Base-by-base conservation (phyloP, 257 asterid species). In the Capsicum pubescens region DNA sequence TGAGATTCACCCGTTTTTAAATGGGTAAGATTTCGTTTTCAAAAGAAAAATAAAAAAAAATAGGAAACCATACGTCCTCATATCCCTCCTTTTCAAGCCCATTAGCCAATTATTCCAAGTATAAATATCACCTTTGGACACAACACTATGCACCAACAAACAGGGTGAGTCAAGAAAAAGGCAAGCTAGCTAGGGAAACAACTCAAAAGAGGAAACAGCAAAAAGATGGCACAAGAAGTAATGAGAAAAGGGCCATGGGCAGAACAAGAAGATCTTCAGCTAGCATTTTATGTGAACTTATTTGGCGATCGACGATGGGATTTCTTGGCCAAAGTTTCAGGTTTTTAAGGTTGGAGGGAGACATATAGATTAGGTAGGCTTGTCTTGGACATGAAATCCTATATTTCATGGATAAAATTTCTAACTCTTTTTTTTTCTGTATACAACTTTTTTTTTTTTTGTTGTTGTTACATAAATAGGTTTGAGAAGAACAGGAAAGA, bases 401-500 rank as follows among this genome's bases (percentile, higher is more conserved):
- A 69, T 39, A 52, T 69, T 69, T 39, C 32, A 69, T 69, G 3
- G 55, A 69, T 26, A 8, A 7, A 69, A 69, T 0, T 69, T 16
- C 55, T 69, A 8, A 69, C 78, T 15, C 17, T 0, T 15, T 9
- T 32, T 13, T 79, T 56, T 11, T 26, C 26, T 52, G 6, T 77
- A 54, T 77, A 77, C 63, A 2, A 56, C 2, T 56, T 56, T 79
- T 32, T 39, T 16, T 78, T 16, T 26, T 26, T 26, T 26, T 26
- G 32, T 26, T 26, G 32, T 48, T 17, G 74, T 56, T 85, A 5
- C 42, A 9, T 69, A 15, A 39, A 69, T 39, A 94, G 98, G 98
- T 84, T 91, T 93, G 12, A 94, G 89, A 87, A 93, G 98, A 86
- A 93, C 93, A 16, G 98, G 98, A 79, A 94, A 94, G 61, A 94